Base-by-base conservation (phyloP, 78 protist genomes). In the Dictyostelium firmibasis region DNA sequence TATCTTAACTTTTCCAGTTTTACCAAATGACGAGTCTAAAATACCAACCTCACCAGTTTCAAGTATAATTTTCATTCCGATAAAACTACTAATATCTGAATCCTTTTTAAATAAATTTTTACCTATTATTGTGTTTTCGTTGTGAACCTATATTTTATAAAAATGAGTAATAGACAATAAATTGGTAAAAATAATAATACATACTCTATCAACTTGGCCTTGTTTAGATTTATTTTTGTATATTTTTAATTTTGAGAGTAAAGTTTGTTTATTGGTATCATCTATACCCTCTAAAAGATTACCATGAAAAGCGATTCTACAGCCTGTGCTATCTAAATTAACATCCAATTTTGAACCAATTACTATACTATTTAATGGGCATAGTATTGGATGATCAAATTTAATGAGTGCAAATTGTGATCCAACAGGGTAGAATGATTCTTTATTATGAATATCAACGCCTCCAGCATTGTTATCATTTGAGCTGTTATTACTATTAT, bases 281-380 rank as follows among this genome's bases (percentile, higher is more conserved):
- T 62, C 92, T 4, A 53, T 33, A 38, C 74, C 27, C 18, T 35
- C 18, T 53, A 83, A 6, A 29, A 81, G 44, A 4, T 7, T 41
- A 13, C 99, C 99, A 67, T 72, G 78, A 23, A 98, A 97, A 1
- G 98, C 98, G 18, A 98, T 82, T 31, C 99, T 86, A 91, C 98
- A 98, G 5, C 78, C 33, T 27, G 92, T 84, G 0, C 85, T 57
- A 85, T 91, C 95, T 8, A 86, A 3, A 35, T 86, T 95, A 11
- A 67, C 53, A 77, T 98, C 99, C 29, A 98, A 83, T 27, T 95
- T 92, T 20, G 98, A 98, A 10, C 98, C 98, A 53, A 98, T 98
- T 6, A 96, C 44, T 14, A 85, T 3, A 29, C 96, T 62, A 29
- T 86, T 78, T 1, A 38, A 72, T 10, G 97, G 97, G 81, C 92